Evolutionary conservation across 1,284 basidiomycete species (phyloP), one percentile per base, ranked within the genome.

Genomic region (Neonothopanus nambi): DNA sequence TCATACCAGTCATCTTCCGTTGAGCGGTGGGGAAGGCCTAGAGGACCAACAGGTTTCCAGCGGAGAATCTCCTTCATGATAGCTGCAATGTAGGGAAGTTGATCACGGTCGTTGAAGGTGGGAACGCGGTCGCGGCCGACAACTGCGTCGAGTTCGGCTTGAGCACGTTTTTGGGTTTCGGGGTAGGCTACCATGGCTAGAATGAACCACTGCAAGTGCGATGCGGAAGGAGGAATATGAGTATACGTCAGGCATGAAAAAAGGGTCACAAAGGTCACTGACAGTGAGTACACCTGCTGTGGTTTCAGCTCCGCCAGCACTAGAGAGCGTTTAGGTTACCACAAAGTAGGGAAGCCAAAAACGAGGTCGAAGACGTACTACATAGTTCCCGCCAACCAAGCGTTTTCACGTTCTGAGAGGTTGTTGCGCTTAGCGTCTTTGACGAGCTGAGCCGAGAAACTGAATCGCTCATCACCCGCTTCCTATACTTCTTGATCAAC

Each of bases 11-110:
- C 61, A 28, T 65, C 65, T 40, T 61, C 54, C 28, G 37, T 43
- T 3, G 60, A 56, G 11, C 47, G 51, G 28, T 65, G 65, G 1
- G 65, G 61, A 9, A 61, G 46, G 18, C 61, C 63, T 11, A 63
- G 28, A 23, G 62, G 61, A 13, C 45, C 47, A n/a, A 59, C 54
- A 41, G 62, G 51, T 12, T 48, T 39, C 70, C 69, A 71, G 23
- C 69, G 59, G 18, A 70, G 53, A 7, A 62, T 57, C 56, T 73
- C 71, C 39, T 66, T 65, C 12, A 70, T 62, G 23, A 66, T 57
- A 2, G 66, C 66, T 13, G 61, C 54, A 37, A 70, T 54, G 55
- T 68, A 70, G 2, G 68, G 65, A 20, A 72, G 51, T 28, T 56
- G 48, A 5, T 57, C 53, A 9, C 63, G 48, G 51, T 73, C 71